Conservation (phyloP, 2,329 filamentous ascomycete species). For the Epichloe typhina region DNA sequence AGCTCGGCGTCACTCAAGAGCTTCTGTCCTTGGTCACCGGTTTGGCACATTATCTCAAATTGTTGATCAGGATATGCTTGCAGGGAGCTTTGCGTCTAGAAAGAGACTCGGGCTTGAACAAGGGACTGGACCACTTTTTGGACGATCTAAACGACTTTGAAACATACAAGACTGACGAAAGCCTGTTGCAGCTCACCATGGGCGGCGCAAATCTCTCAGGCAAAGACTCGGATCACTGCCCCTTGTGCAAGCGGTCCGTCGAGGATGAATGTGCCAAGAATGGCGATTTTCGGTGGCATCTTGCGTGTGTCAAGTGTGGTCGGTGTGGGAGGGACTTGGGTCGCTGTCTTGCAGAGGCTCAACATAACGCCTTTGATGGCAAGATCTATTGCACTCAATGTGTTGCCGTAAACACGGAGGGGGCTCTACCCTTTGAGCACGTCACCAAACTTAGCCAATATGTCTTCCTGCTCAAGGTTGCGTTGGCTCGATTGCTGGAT, state of each 20-base stretch:
- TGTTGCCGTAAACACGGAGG: slow-evolving; percentile 41
- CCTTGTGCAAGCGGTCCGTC: slow-evolving; percentile 69
- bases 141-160: slow-evolving; percentile 79
- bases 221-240: slow-evolving; percentile 74
- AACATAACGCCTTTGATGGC: slow-evolving; percentile 54
- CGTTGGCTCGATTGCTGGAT: slow-evolving; percentile 75
- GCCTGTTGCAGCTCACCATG: slow-evolving; percentile 50
- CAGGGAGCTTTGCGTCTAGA: slow-evolving; percentile 88
- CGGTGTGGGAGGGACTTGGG: slow-evolving; percentile 54
- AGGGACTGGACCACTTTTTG: slow-evolving; percentile 71
- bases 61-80: slow-evolving; percentile 90
- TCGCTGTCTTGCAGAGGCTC: slow-evolving; percentile 52
- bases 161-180: slow-evolving; percentile 56
- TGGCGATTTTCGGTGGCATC: slow-evolving; percentile 70
- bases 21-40: slow-evolving; percentile 95
- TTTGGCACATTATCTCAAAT: slow-evolving; percentile 91
- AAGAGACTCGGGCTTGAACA: slow-evolving; percentile 60
- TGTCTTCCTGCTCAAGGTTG: slow-evolving; percentile 82
- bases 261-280: slow-evolving; percentile 82
- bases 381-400: slow-evolving; percentile 62
- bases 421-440: slow-evolving; percentile 46
- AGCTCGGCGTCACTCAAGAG: slow-evolving; percentile 93
- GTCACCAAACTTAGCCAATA: slow-evolving; percentile 88
- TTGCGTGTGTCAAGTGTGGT: slow-evolving; percentile 67
- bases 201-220: slow-evolving; percentile 56